Base-by-base conservation (phyloP, 78 protist species). In the Dictyostelium citrinum region DNA sequence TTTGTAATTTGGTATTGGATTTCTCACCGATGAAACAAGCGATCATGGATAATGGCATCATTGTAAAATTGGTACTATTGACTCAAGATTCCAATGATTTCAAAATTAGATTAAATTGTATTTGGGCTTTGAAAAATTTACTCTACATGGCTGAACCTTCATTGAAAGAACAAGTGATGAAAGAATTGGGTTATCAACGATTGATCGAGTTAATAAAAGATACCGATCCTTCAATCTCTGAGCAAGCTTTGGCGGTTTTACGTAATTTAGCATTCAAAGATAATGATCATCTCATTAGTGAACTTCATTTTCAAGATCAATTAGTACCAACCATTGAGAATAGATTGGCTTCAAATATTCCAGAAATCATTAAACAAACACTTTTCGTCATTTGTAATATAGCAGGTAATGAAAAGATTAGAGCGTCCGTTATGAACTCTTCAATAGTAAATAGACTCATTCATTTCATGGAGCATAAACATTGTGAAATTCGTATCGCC, bases 1-100 rank as follows among this genome's bases (percentile, higher is more conserved):
- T 96, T 41, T 96, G 97, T 39, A 96, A 96, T 61, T 37, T 96
- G 12, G 93, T 91, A 20, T 39, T 96, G 24, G 97, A 96, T 75
- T 90, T 96, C 37, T 80, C 90, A 29, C 97, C 97, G 1, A 96
- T 96, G 97, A 96, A 96, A 37, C 96, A 91, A 55, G 71, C 74
- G 3, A 60, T 83, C 35, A n/a, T 95, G 74, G 97, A 90, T 5
- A 74, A 90, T 68, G 97, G 97, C 10, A 95, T 41, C 11, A 81
- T 95, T 17, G 37, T 29, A 2, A 81, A 90, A 51, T 27, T 95
- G 70, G 95, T 90, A 11, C 37, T 31, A 14, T 77, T 93, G 2
- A 74, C 81, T 2, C 24, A 17, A 29, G 70, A 72, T 11, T 14
- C 43, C 0, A 20, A 60, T 45, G 93, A 90, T 29, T 61, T 67